Percentiles rank a stretch among this genome's conserved stretches.
phyloP scores from a whole-genome alignment of 805 yeast species.

The Wickerhamiella domercqiae region DNA sequence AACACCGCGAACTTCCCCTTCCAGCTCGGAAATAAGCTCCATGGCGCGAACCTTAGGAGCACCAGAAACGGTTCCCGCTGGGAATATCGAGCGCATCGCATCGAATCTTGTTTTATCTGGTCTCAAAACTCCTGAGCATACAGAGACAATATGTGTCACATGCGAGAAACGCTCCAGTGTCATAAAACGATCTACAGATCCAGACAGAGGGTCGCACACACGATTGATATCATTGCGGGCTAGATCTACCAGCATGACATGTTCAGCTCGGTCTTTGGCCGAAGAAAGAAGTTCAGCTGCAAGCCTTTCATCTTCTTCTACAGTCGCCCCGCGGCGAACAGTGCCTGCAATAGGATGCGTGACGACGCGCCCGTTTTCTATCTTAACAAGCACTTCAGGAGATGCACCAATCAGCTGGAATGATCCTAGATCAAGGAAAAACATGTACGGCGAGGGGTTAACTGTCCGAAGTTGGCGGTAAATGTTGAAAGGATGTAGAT shows the following conservation, averaged over 20 bases:
- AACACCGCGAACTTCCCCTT: constrained; percentile 84
- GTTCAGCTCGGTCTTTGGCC: constrained; percentile 91
- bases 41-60: constrained; percentile 96
- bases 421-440: constrained; percentile 70
- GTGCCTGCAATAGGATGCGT: constrained; percentile 99
- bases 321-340: constrained; percentile 73
- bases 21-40: constrained; percentile 84
- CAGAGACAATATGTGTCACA: constrained; percentile 91
- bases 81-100: constrained; percentile 94
- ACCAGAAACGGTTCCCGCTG: constrained; percentile 98
- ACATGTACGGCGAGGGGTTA: constrained; percentile 94
- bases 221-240: constrained; percentile 95
- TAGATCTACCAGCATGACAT: constrained; percentile 94
- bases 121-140: constrained; percentile 84
- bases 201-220: constrained; percentile 75
- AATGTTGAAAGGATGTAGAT: constrained; percentile 89
- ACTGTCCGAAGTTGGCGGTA: constrained; percentile 90
- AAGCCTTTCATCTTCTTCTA: constrained; percentile 77
- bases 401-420: constrained; percentile 96
- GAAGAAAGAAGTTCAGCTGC: constrained; percentile 63
- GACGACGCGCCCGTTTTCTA: constrained; percentile 63
- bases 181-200: constrained; percentile 74
- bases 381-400: constrained; percentile 81
- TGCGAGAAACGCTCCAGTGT: constrained; percentile 90
- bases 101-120: constrained; percentile 78